A percentile compares a stretch with the other conserved stretches of the same genome.
Conservation (phyloP, 768 basidiomycete species). For the Boletus patriciae region DNA sequence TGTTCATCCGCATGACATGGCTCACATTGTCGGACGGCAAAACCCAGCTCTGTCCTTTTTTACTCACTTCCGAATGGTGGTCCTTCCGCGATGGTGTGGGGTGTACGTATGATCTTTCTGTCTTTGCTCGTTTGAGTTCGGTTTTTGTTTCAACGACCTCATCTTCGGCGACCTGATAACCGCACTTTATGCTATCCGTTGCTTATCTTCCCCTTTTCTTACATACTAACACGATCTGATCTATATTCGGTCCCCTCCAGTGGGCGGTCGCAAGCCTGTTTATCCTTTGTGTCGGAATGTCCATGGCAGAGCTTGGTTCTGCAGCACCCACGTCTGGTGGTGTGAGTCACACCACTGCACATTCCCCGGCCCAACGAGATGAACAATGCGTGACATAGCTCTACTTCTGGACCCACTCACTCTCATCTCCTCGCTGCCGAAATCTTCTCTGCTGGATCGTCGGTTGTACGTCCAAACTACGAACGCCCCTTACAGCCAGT, state of each 20-base stretch:
- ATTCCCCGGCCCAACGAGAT: not conserved
- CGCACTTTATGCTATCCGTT: too few species aligned
- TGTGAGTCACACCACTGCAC: conserved; percentile 18
- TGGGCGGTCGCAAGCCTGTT: conserved; percentile 43
- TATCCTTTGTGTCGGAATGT: conserved; percentile 39
- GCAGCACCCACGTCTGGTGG: conserved; percentile 45
- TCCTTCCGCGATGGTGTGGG: conserved; percentile 47
- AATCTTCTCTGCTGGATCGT: conserved; percentile 68
- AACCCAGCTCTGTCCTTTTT: conserved; percentile 41
- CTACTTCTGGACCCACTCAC: conserved; percentile 67
- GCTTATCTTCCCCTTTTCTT: too few species aligned
- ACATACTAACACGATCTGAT: not conserved
- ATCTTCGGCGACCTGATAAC: too few species aligned
- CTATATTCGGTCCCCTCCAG: conserved; percentile 8
- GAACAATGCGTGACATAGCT: conserved; percentile 34
- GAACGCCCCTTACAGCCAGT: not conserved
- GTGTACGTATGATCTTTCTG: conserved; percentile 28
- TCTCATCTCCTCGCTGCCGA: conserved; percentile 55
- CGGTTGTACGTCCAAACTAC: conserved; percentile 47
- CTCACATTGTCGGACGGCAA: not conserved
- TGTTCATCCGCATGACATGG: not conserved
- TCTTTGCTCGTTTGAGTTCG: not conserved
- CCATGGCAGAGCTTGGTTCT: conserved; percentile 44
- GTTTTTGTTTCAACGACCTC: too few species aligned
- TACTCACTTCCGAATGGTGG: conserved; percentile 56